Evolutionary conservation across 345 rosid species (phyloP).

Genomic region (Orychophragmus violaceus): DNA sequence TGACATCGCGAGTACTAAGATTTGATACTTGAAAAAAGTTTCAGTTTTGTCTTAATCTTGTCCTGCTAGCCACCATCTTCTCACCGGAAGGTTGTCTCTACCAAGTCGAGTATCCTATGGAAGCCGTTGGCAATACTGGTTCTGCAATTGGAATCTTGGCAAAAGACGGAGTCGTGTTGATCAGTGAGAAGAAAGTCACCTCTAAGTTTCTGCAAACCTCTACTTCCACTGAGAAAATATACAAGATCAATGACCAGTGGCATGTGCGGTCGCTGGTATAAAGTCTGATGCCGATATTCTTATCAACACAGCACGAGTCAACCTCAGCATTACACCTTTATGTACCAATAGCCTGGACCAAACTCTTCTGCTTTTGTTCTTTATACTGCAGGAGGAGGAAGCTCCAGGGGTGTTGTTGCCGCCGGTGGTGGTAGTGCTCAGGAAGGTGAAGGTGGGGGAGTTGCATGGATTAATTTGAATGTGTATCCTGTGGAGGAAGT

Average conservation of each 20-base stretch:
- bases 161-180: slow-evolving; percentile 79
- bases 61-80: slow-evolving; percentile 91
- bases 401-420: background rate
- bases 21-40: background rate
- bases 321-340: slow-evolving; percentile 75
- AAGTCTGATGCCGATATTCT: slow-evolving; percentile 97
- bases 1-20: too few relatives aligned
- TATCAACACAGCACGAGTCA: slow-evolving; percentile 78
- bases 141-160: slow-evolving; percentile 76
- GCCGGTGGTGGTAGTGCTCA: background rate
- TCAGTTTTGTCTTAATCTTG: too few relatives aligned
- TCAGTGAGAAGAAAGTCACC: slow-evolving; percentile 94
- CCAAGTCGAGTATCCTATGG: slow-evolving; percentile 98
- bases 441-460: background rate
- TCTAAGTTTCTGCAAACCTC: slow-evolving; percentile 87
- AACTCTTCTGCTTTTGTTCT: background rate
- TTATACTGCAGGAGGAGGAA: background rate
- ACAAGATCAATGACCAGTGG: slow-evolving; percentile 94
- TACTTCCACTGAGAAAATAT: slow-evolving; percentile 83
- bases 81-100: slow-evolving; percentile 97
- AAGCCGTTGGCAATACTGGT: slow-evolving; percentile 93
- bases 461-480: slow-evolving; percentile 21
- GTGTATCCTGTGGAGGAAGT: slow-evolving; percentile 46
- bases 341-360: slow-evolving; percentile 70
- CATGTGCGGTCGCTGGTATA: slow-evolving; percentile 87